Evolutionary conservation across 1,139 yeast species (phyloP), one percentile per base, ranked within the genome.

Genomic region (Maudiozyma humilis): DNA sequence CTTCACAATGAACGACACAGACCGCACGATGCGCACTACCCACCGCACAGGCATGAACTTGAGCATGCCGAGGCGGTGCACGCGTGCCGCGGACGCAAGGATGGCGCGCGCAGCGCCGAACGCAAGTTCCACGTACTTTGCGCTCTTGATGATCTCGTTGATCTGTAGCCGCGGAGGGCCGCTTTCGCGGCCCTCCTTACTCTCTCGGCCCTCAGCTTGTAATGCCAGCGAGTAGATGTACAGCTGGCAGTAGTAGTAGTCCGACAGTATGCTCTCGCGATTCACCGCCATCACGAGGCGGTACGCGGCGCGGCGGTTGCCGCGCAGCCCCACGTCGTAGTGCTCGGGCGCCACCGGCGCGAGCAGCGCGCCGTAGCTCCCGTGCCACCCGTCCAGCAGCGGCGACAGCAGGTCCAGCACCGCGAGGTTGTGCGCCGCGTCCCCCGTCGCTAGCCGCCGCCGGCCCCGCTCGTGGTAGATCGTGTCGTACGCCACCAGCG

Each of bases 1-100:
- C 60, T 88, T 88, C 10, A 89, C 94, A 44, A 89, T 75, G 59
- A 88, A 89, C 2, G 95, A 93, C 5, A 87, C 89, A 0, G 96
- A 88, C 54, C 93, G 76, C n/a, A 89, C 89, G 32, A 87, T 79
- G 47, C 95, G 70, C 1, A 88, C 83, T 4, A 84, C 79, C 95
- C 96, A 88, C 50, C 96, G 70, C 13, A 87, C 89, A 0, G 97
- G 96, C 79, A 89, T 86, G 57, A 75, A 83, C 48, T 80, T 70
- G 43, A 86, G 66, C 68, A 81, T 67, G 49, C 75, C 77, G 49
- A 82, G 67, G 48, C 72, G 70, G 55, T 82, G 87, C 2, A 86
- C 79, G 36, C 94, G 67, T 45, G 78, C 78, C 2, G 91, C 86
- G 2, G 83, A 82, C 27, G 76, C 73, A 32, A 88, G 65, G 61